Percentiles rank a stretch among this genome's conserved stretches.
Evolutionary conservation across 2,329 filamentous ascomycete genomes (phyloP).

Genomic region (Fusarium zealandicum): DNA sequence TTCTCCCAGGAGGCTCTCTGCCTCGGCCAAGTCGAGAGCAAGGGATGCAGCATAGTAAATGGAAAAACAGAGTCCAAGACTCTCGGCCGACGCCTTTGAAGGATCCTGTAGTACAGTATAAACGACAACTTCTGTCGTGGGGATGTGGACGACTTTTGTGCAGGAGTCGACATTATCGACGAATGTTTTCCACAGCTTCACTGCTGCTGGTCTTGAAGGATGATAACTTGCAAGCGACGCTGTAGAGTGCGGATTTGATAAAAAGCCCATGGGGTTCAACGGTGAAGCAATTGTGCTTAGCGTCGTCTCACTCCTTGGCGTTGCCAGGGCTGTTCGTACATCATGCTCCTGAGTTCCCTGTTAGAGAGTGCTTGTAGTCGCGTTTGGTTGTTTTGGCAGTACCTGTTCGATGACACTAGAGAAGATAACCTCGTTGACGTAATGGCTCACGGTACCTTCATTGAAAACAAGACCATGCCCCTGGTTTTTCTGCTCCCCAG

Average conservation of each 20-base stretch:
- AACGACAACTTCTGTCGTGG: slow-evolving; percentile 43
- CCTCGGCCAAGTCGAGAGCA: slow-evolving; percentile 51
- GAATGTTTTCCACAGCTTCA: slow-evolving; percentile 44
- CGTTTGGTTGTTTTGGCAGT: background rate
- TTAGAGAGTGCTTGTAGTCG: background rate
- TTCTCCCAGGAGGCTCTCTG: slow-evolving; percentile 35
- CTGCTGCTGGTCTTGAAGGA: slow-evolving; percentile 38
- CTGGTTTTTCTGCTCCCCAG: background rate
- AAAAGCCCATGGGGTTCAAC: slow-evolving; percentile 45
- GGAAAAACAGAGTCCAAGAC: slow-evolving; percentile 51
- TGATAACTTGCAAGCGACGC: slow-evolving; percentile 31
- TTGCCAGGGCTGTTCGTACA: slow-evolving; percentile 34
- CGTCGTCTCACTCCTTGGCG: slow-evolving; percentile 16
- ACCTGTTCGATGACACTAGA: slow-evolving; percentile 48
- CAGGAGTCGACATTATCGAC: slow-evolving; percentile 41
- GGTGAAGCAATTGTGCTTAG: slow-evolving; percentile 25
- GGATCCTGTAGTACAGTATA: slow-evolving; percentile 46
- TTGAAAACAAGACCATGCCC: slow-evolving; percentile 40
- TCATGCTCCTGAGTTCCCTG: slow-evolving; percentile 30
- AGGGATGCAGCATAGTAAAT: slow-evolving; percentile 59
- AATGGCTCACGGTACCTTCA: slow-evolving; percentile 46
- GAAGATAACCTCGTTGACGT: slow-evolving; percentile 49
- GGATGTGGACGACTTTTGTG: slow-evolving; percentile 42
- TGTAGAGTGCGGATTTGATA: slow-evolving; percentile 38
- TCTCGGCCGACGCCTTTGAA: slow-evolving; percentile 34